A percentile compares a stretch with the other conserved stretches of the same genome.
These are phyloP conservation scores for Alternaria triticimaculans DNA, from an alignment of 2,329 filamentous ascomycete species.

Conservation along the genomic window DNA sequence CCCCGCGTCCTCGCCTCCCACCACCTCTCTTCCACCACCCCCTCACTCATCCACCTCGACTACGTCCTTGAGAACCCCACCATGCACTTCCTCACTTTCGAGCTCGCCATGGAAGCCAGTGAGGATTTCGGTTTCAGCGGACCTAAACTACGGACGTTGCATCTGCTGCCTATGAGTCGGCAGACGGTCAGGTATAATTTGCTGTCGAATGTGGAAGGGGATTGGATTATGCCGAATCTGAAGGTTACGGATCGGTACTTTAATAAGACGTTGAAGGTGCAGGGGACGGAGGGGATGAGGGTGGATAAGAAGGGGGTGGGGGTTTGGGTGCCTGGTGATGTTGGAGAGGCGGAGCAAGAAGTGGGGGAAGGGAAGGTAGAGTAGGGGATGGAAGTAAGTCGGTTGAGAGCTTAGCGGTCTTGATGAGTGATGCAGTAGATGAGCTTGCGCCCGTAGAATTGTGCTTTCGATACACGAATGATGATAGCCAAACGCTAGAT, in stretches of 20 bases:
- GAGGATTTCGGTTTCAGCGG: conserved; percentile 94
- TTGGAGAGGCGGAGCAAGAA: background rate
- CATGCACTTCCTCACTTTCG: conserved; percentile 92
- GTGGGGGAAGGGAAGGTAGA: background rate
- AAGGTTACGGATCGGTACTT: conserved; percentile 90
- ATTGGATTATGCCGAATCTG: conserved; percentile 75
- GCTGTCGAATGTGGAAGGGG: conserved; percentile 67
- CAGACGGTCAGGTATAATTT: conserved; percentile 76
- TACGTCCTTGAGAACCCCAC: conserved; percentile 93
- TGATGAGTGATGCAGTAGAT: background rate
- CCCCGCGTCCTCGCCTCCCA: conserved; percentile 76
- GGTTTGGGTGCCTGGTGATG: conserved; percentile 46
- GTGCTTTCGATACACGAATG: background rate
- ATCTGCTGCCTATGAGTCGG: conserved; percentile 82
- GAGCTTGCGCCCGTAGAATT: background rate
- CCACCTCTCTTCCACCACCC: conserved; percentile 38
- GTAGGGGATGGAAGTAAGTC: background rate
- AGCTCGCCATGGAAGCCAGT: conserved; percentile 87
- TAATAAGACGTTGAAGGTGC: conserved; percentile 83
- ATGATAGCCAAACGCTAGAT: background rate
- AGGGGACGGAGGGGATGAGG: conserved; percentile 74
- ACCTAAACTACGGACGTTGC: conserved; percentile 78
- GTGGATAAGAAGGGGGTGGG: conserved; percentile 60
- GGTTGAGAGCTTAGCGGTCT: background rate
- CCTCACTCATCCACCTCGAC: conserved; percentile 50